A percentile compares a stretch with the other conserved stretches of the same genome.
phyloP scores from a whole-genome alignment of 2,329 filamentous ascomycete species.

The Ceratocystis cacaofunesta region DNA sequence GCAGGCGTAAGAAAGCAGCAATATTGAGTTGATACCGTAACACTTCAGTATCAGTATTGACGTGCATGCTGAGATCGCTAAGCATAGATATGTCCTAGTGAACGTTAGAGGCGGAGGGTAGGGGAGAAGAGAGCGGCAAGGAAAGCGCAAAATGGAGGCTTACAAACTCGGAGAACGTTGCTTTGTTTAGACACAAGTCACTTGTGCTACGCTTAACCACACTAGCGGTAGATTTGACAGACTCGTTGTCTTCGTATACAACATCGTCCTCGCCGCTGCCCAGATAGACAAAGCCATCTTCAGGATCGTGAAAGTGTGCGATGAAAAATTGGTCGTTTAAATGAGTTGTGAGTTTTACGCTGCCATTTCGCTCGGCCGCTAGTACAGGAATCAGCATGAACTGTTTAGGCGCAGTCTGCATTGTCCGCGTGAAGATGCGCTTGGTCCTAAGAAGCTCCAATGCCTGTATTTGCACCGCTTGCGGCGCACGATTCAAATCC shows the following conservation, averaged over 20 bases:
- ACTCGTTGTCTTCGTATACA: constrained; percentile 23
- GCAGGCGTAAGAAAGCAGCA: constrained; percentile 70
- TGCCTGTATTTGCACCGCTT: constrained; percentile 67
- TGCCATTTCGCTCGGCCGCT: constrained; percentile 31
- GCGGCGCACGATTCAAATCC: constrained; percentile 59
- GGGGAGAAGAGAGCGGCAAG: neutral
- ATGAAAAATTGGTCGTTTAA: constrained; percentile 76
- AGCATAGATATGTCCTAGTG: constrained; percentile 43
- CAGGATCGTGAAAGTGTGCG: constrained; percentile 65
- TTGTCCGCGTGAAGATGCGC: constrained; percentile 60
- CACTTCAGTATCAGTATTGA: constrained; percentile 60
- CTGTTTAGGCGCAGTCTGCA: constrained; percentile 56
- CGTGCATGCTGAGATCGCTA: constrained; percentile 39
- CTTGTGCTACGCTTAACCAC: constrained; percentile 29
- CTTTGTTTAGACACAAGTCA: constrained; percentile 14
- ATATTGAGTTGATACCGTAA: constrained; percentile 78
- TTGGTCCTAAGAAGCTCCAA: constrained; percentile 64
- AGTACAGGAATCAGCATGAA: constrained; percentile 74
- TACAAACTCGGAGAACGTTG: constrained; percentile 31
- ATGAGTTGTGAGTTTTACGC: constrained; percentile 38
- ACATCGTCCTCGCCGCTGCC: constrained; percentile 32
- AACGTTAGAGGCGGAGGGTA: constrained; percentile 12
- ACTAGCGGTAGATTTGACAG: constrained; percentile 28
- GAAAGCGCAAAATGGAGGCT: constrained; percentile 15
- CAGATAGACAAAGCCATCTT: constrained; percentile 59